Conservation (phyloP, 345 rosid genomes). For the Gossypium rotundifolium region DNA sequence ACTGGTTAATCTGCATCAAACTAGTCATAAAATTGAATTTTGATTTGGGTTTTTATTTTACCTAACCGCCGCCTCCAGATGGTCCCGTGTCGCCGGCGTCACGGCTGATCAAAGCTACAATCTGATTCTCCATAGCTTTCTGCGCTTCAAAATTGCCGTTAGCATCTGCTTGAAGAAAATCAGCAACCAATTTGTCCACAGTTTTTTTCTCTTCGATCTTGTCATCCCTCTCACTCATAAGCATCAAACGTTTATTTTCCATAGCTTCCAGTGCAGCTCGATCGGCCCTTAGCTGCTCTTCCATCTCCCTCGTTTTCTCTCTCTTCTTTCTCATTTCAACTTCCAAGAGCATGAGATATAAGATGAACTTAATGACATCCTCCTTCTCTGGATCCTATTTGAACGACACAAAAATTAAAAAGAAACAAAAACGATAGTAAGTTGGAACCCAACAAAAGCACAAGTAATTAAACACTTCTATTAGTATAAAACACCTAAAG, state of each 20-base stretch:
- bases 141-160: not conserved
- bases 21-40: not conserved
- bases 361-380: not conserved
- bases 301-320: not conserved
- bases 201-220: not conserved
- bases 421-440: not conserved
- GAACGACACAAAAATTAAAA: not conserved
- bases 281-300: not conserved
- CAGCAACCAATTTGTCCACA: not conserved
- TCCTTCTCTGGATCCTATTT: not conserved
- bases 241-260: not conserved
- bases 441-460: not conserved
- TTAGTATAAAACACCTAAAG: not conserved
- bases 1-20: not conserved
- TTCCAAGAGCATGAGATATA: not conserved
- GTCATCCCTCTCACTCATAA: not conserved
- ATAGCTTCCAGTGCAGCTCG: not conserved
- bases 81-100: not conserved
- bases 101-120: not conserved
- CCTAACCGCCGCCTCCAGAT: not conserved
- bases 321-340: not conserved
- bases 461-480: not conserved
- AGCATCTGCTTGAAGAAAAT: not conserved
- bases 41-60: not conserved
- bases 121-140: not conserved